phyloP scores from a whole-genome alignment of 352 stramenopile species.

The Phytophthora pini region DNA sequence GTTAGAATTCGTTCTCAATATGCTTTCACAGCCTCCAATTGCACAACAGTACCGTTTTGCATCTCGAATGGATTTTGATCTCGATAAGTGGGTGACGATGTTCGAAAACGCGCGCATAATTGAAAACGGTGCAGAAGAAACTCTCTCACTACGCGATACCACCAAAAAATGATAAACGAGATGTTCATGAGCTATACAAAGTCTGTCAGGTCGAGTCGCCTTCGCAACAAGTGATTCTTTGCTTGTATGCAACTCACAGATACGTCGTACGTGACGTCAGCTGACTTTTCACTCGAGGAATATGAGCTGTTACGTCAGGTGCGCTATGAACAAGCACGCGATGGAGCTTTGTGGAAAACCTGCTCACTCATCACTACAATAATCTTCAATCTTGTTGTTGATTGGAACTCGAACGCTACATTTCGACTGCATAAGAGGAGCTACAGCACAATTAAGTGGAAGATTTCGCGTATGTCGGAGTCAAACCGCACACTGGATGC shows the following conservation, averaged over 20 bases:
- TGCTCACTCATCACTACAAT: neutral
- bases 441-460: neutral
- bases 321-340: neutral
- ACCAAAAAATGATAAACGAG: neutral
- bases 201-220: neutral
- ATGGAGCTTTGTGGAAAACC: neutral
- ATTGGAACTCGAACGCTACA: neutral
- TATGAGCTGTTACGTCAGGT: conserved; percentile 1
- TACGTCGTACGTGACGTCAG: neutral
- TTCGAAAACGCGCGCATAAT: neutral
- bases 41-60: neutral
- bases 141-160: neutral
- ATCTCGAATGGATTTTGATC: neutral
- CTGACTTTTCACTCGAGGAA: neutral
- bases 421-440: neutral
- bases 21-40: neutral
- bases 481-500: no score
- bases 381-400: neutral
- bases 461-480: no score
- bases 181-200: neutral
- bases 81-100: neutral
- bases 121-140: neutral
- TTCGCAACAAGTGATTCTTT: neutral
- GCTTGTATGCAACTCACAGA: neutral
- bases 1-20: neutral